Base-by-base conservation (phyloP, 2,329 filamentous ascomycete species). In the Talaromyces funiculosus region DNA sequence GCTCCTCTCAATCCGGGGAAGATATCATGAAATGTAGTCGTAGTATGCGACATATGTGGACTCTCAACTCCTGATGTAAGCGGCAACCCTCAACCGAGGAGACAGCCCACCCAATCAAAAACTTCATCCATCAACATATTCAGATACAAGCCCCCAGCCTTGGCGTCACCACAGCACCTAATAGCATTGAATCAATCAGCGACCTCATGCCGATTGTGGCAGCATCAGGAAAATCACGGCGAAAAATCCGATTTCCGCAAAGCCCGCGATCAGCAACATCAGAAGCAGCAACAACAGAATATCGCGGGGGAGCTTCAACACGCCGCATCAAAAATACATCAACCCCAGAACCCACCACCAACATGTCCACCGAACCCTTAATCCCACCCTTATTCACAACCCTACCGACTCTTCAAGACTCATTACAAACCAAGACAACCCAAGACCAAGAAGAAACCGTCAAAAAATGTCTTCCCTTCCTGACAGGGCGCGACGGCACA, bases 381-480 rank as follows among this genome's bases (percentile, higher is more conserved):
- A 61, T 57, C 60, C 75, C 77, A 54, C 64, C 68, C 55, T 67
- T 78, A 53, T 78, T 78, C 65, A 72, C 70, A 54, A 66, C 75
- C 59, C 75, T 76, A 42, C 87, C 89, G 12, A 79, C 80, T 18
- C 84, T 96, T 66, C 79, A 78, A 59, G 92, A 96, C 69, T 64
- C 69, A 16, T 79, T 92, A 55, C 71, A 77, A 53, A 94, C 92
- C 4, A 78, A 84, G 62, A 90, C 89, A 24, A 91, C 89, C 1
- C 71, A 75, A 54, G 72, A 84, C 29, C 90, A 96, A 73, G 82
- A 88, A 61, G 78, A 84, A 60, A 93, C 89, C 0, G 78, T 90
- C 59, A 75, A 84, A 38, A 82, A 84, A 68, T 90, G 90, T 67
- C 75, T 92, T 31, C 87, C 88, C 0, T 88, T 86, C 65, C 79